A percentile compares a stretch with the other conserved stretches of the same genome.
These are phyloP conservation scores for Yamadazyma triangularis DNA, from an alignment of 1,139 yeast species.

Conservation along the genomic window DNA sequence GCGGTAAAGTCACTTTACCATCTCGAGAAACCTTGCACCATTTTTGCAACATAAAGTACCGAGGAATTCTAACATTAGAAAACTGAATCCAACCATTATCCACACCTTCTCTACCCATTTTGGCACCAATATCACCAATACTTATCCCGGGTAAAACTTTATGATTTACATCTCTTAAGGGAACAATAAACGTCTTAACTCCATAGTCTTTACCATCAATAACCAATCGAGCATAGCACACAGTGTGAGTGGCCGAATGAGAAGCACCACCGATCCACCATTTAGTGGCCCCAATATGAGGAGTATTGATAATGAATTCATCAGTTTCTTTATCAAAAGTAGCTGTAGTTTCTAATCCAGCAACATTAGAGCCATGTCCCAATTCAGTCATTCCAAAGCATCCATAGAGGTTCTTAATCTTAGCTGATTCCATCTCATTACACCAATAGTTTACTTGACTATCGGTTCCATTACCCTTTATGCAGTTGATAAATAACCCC, in stretches of 20 bases:
- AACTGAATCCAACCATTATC: constrained; percentile 51
- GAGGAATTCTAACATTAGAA: constrained; percentile 41
- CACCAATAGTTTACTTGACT: constrained; percentile 41
- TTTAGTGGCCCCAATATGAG: constrained; percentile 47
- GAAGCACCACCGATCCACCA: constrained; percentile 55
- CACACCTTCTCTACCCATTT: constrained; percentile 49
- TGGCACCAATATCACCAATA: constrained; percentile 46
- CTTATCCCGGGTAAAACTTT: constrained; percentile 41
- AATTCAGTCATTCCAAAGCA: constrained; percentile 49
- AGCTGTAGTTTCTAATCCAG: constrained; percentile 46
- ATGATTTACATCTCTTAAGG: constrained; percentile 43
- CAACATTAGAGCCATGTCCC: constrained; percentile 47
- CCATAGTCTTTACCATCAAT: constrained; percentile 45
- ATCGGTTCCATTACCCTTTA: constrained; percentile 67
- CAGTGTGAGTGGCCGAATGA: constrained; percentile 44
- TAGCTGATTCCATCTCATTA: constrained; percentile 31
- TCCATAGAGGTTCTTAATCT: constrained; percentile 37
- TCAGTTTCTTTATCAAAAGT: constrained; percentile 37
- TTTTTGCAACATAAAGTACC: constrained; percentile 46
- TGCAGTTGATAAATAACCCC: constrained; percentile 65
- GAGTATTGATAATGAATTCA: constrained; percentile 43
- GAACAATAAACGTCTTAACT: constrained; percentile 46
- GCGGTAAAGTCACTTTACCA: constrained; percentile 41
- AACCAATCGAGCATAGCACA: constrained; percentile 40
- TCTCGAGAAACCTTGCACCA: constrained; percentile 39